Conservation (phyloP, 768 basidiomycete species). For the Hypholoma fasciculare region DNA sequence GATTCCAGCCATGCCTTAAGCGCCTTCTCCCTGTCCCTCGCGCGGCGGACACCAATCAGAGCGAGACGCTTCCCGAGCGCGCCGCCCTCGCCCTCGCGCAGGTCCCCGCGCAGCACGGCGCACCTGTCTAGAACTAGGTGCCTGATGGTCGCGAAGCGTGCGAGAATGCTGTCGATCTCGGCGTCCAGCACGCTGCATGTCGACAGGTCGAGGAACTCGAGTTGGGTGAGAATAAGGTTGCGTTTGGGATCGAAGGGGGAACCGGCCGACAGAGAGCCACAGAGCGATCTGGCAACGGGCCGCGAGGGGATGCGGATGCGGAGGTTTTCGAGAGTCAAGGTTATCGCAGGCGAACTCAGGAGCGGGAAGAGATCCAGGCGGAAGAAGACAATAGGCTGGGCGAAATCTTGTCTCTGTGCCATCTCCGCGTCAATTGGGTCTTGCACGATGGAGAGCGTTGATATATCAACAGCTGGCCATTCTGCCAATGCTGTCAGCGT, state of each 20-base stretch:
- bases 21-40: constrained; percentile 67
- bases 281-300: constrained; percentile 47
- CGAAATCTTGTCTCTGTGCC: constrained; percentile 42
- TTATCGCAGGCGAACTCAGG: constrained; percentile 44
- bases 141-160: constrained; percentile 48
- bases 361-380: constrained; percentile 56
- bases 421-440: constrained; percentile 52
- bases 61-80: constrained; percentile 64
- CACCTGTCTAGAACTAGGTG: constrained; percentile 77
- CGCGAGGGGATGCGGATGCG: constrained; percentile 74
- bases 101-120: constrained; percentile 50
- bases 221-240: constrained; percentile 34
- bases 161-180: constrained; percentile 56
- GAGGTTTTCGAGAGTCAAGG: constrained; percentile 52
- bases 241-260: neutral
- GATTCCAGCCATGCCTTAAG: constrained; percentile 52
- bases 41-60: constrained; percentile 56
- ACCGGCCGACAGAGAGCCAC: constrained; percentile 10
- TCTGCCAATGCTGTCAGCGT: constrained; percentile 58
- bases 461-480: constrained; percentile 54
- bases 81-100: constrained; percentile 57
- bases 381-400: constrained; percentile 90
- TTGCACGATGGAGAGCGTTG: constrained; percentile 62
- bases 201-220: constrained; percentile 75
- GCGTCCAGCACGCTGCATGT: constrained; percentile 57